These are phyloP conservation scores for Calonectria pauciramosa DNA, from an alignment of 2,329 filamentous ascomycete species.

Conservation along the genomic window DNA sequence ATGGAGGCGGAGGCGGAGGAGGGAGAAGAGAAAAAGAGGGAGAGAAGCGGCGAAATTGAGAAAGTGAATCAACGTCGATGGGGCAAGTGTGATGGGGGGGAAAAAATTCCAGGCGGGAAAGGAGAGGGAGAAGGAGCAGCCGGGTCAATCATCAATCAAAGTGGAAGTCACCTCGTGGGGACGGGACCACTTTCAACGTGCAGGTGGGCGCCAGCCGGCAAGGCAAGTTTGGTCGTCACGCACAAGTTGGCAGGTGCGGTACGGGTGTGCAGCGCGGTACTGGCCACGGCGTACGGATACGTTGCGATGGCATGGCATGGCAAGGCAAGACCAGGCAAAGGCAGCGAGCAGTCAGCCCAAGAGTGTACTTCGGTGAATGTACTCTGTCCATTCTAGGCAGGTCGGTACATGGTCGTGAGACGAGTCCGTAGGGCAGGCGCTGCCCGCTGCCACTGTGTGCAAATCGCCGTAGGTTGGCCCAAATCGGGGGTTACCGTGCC, in stretches of 20 bases:
- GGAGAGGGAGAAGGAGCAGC: constrained; percentile 41
- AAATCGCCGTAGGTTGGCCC: constrained; percentile 13
- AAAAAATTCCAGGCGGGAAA: constrained; percentile 47
- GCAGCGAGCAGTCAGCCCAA: constrained; percentile 4
- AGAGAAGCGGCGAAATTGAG: constrained; percentile 36
- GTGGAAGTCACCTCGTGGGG: constrained; percentile 45
- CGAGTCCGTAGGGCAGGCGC: constrained; percentile 12
- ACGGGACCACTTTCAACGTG: constrained; percentile 30
- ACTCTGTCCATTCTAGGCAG: constrained; percentile 29
- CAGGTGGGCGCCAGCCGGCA: constrained; percentile 40
- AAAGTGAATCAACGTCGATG: constrained; percentile 43
- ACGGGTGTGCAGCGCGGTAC: constrained; percentile 8
- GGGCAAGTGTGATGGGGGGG: constrained; percentile 42
- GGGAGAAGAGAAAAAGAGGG: constrained; percentile 30
- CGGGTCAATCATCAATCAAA: constrained; percentile 43
- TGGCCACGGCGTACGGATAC: not conserved
- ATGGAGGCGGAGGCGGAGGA: constrained; percentile 31
- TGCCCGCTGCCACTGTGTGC: constrained; percentile 7
- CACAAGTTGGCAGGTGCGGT: constrained; percentile 40
- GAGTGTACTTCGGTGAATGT: constrained; percentile 18
- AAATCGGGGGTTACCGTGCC: constrained; percentile 17
- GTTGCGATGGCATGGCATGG: not conserved
- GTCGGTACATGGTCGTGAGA: constrained; percentile 22
- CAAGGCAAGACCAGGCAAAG: constrained; percentile 5
- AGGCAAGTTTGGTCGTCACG: constrained; percentile 28